Base-by-base conservation (phyloP, 2,329 filamentous ascomycete species). In the Orbilia javanica region DNA sequence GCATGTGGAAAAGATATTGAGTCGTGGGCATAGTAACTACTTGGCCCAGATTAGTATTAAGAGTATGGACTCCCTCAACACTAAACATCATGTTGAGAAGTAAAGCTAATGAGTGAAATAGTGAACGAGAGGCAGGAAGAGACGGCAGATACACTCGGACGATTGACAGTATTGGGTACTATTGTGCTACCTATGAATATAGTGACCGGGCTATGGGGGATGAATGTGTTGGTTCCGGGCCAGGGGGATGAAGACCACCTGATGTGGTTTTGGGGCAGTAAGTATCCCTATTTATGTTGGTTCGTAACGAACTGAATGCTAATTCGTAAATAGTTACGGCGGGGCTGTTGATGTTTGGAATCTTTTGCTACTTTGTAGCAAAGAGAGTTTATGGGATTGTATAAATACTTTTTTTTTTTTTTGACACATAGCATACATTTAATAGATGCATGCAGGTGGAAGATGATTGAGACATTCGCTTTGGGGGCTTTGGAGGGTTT, bases 1-100 rank as follows among this genome's bases (percentile, higher is more conserved):
- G 0, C 96, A 99, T 84, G 97, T 97, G 81, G 96, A 99, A 84
- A 98, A 98, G 87, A 97, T 99, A 88, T 88, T 99, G 62, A 94
- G 92, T 29, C 92, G 96, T 22, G 92, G 93, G 1, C 96, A 99
- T 86, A 93, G 92, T 86, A 99, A 98, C 84, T 98, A 99, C 83
- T 88, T 99, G 42, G 95, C 96, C 0, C 96, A 97, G 83, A 89
- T 98, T 79, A 95, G 92, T 44, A 94, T 98, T 81, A 93, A 96
- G 84, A 95, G 93, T 84, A 93, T 97, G 68, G 13, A n/a, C 18
- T 34, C 15, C 18, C 29, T 11, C 8, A n/a, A n/a, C 4, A 8
- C 18, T 15, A 15, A 22, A 0, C 13, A 22, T 39, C 29, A 25
- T 2, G 4, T 34, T 22, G 25, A 15, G n/a, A n/a, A 4, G 4